Evolutionary conservation across 1,284 basidiomycete species (phyloP), one percentile per base, ranked within the genome.

Genomic region (Trichosporon sp.): DNA sequence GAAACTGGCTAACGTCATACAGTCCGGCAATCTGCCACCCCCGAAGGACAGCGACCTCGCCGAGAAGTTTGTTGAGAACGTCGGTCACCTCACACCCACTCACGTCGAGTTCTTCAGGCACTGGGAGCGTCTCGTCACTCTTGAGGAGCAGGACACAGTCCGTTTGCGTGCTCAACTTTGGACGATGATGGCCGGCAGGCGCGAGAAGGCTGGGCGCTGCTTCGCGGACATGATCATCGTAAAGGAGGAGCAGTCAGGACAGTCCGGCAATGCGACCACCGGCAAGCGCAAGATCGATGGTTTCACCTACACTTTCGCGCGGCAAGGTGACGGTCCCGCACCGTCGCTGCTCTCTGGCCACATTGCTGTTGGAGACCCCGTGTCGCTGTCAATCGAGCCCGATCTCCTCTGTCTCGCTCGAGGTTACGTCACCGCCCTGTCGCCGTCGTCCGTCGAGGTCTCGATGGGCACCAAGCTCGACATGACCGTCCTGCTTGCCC

Each of bases 131-230:
- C 87, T 98, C 10, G 87, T 99, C 69, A 88, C 92, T 0, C 84
- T 96, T 19, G 97, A 99, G 81, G 97, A 99, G 79, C 90, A 91
- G 71, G 95, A 97, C 76, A 86, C 92, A 10, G 84, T 90, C 11
- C 88, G 91, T 14, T 92, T 93, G 83, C 89, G 91, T 75, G 92
- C 92, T 74, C 96, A 99, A 79, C 87, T 99, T 7, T 99, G 96
- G 96, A 96, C 93, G 0, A 89, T 97, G 88, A 88, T 89, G 5
- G 93, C 94, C 0, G 84, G 83, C 2, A 90, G 93, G 76, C 88
- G 97, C 63, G 92, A 96, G 80, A 87, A 85, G 68, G 88, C 87
- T 65, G 95, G 95, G 0, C 86, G 93, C 72, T 86, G 93, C 77
- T 92, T 96, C 77, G 86, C 88, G 65, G 85, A 88, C 70, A 95